A percentile compares a stretch with the other conserved stretches of the same genome.
These are phyloP conservation scores for Fusarium equiseti DNA, from an alignment of 2,329 filamentous ascomycete species.

Conservation along the genomic window DNA sequence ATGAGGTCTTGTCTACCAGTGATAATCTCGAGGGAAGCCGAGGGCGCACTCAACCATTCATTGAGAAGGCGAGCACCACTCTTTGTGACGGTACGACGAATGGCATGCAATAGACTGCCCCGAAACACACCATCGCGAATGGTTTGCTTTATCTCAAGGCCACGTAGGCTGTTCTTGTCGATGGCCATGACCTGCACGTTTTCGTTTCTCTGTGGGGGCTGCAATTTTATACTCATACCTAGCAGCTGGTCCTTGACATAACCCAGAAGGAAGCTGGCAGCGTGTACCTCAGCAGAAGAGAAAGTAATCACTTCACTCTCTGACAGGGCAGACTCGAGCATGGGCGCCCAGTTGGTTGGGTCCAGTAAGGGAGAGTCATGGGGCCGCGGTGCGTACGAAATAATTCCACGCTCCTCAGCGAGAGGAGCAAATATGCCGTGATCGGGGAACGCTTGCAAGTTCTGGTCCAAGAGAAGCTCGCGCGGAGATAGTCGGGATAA, in stretches of 20 bases:
- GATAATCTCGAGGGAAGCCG: conserved; percentile 85
- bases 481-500: conserved; percentile 85
- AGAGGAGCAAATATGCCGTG: conserved; percentile 75
- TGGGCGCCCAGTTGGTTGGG: conserved; percentile 76
- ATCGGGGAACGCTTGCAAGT: conserved; percentile 67
- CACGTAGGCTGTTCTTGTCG: conserved; percentile 90
- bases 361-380: conserved; percentile 58
- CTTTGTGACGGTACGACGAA: conserved; percentile 90
- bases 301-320: conserved; percentile 67
- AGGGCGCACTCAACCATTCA: conserved; percentile 89
- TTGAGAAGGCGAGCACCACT: conserved; percentile 87
- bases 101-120: conserved; percentile 90
- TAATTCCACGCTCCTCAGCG: conserved; percentile 78
- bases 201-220: conserved; percentile 81
- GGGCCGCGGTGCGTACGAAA: conserved; percentile 77
- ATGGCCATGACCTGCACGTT: conserved; percentile 86
- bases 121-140: conserved; percentile 82
- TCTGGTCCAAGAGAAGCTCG: conserved; percentile 83
- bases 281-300: conserved; percentile 75
- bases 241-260: conserved; percentile 86
- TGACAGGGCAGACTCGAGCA: conserved; percentile 81
- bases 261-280: conserved; percentile 83
- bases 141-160: conserved; percentile 89
- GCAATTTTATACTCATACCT: conserved; percentile 82
- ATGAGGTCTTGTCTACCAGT: conserved; percentile 85